phyloP scores from a whole-genome alignment of 2,329 filamentous ascomycete species.

The Coniella lustricola region DNA sequence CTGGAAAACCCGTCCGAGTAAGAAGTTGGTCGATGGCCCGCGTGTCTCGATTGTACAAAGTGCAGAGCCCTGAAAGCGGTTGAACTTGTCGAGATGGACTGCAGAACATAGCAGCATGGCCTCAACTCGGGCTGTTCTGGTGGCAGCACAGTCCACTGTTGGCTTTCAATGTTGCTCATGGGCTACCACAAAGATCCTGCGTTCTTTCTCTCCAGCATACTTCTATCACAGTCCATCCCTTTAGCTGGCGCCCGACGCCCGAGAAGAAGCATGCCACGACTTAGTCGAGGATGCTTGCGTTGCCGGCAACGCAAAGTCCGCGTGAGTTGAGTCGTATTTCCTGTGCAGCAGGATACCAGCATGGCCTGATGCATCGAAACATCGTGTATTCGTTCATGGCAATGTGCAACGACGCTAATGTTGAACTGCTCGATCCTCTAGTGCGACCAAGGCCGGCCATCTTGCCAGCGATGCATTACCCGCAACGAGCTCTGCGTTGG shows the following conservation, averaged over 20 bases:
- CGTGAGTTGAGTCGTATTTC: slow-evolving; percentile 8
- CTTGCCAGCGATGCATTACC: slow-evolving; percentile 30
- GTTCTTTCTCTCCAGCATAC: neutral
- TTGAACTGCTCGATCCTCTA: neutral
- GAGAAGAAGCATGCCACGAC: neutral
- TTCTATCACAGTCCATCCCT: too few species aligned
- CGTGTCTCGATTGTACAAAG: too few species aligned
- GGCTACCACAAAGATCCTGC: neutral
- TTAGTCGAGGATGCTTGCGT: slow-evolving; percentile 27
- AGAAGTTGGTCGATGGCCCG: too few species aligned
- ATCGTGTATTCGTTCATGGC: neutral
- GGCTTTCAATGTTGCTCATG: too few species aligned
- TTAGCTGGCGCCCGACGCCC: too few species aligned
- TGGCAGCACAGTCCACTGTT: too few species aligned
- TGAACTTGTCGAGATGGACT: too few species aligned
- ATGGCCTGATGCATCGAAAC: neutral
- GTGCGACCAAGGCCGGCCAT: slow-evolving; percentile 29
- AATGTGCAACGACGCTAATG: neutral
- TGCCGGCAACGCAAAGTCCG: slow-evolving; percentile 27
- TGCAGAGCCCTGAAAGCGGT: too few species aligned
- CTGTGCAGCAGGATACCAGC: neutral
- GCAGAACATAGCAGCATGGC: too few species aligned
- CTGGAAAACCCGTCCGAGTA: too few species aligned
- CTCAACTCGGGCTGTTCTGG: too few species aligned
- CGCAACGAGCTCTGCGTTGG: slow-evolving; percentile 31